Base-by-base conservation (phyloP, 176 grass and related monocot genomes). In the Oryza glumipatula region DNA sequence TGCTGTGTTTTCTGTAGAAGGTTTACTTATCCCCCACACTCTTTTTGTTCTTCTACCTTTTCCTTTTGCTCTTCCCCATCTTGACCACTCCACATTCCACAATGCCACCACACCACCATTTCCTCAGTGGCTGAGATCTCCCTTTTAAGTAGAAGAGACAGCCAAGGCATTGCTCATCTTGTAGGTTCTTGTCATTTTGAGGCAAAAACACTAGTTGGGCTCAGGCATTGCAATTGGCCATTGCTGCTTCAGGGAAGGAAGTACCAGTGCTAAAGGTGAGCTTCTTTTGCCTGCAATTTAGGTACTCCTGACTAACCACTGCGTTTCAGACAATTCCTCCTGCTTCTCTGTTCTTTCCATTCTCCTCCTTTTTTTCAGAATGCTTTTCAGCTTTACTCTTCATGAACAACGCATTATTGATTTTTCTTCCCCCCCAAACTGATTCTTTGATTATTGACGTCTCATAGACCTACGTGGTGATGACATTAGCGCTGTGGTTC, bases 11-110 rank as follows among this genome's bases (percentile, higher is more conserved):
- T 65, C 80, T 76, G 83, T 88, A 77, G 75, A 51, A 80, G 86
- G 86, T 91, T 84, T 80, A 39, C 81, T 67, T 24, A 69, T 43
- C 60, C 68, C 72, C 72, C 85, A 81, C 81, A 16, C 80, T 84
- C 81, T 66, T 87, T 87, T 91, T 91, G 89, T 90, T 90, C 83
- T 86, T 21, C 52, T 38, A 54, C 19, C 90, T 94, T 94, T 92
- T 23, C 35, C 83, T 72, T 85, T 88, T 86, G 84, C 81, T 75
- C 83, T 70, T 80, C 78, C 78, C 41, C 65, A 61, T 91, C 80
- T 88, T 88, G 80, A 85, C 88, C 85, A 73, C 72, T 76, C 73
- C 88, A 67, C 43, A 44, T 41, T 41, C 39, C 39, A 44, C 67
- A 72, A 12, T 77, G 22, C 67, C n/a, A 22, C 77, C 14, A 15